A percentile compares a stretch with the other conserved stretches of the same genome.
Evolutionary conservation across 225 moss, liverwort and hornwort species (phyloP).

Genomic region (Rhytidiadelphus loreus): DNA sequence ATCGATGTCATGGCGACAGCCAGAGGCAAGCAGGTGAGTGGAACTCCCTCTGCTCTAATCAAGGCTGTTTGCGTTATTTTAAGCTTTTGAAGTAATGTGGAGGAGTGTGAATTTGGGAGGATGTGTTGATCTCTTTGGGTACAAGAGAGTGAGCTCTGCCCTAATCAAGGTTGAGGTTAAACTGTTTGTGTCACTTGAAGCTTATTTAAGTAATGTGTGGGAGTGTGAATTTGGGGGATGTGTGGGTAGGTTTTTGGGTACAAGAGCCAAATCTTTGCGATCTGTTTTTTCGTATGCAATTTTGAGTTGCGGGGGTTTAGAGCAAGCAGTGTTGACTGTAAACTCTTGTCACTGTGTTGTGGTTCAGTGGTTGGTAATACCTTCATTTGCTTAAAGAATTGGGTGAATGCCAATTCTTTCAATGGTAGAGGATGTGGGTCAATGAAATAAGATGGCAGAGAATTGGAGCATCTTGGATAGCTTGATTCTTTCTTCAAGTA

Average conservation of each 20-base stretch:
- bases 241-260: background rate
- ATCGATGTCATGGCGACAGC: conserved; percentile 62
- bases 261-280: background rate
- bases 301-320: background rate
- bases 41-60: background rate
- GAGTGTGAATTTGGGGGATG: background rate
- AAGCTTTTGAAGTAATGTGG: background rate
- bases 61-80: background rate
- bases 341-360: background rate
- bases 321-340: background rate
- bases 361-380: background rate
- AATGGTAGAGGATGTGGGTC: background rate
- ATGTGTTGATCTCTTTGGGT: background rate
- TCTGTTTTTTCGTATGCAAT: background rate
- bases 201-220: background rate
- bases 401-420: background rate
- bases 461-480: background rate
- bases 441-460: background rate
- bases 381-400: background rate
- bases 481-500: background rate
- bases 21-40: conserved; percentile 69
- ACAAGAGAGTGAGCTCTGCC: background rate
- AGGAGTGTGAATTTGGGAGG: background rate
- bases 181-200: background rate
- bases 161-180: background rate